A percentile compares a stretch with the other conserved stretches of the same genome.
Evolutionary conservation across 768 basidiomycete genomes (phyloP).

Genomic region (Hirschioporus abietinus): DNA sequence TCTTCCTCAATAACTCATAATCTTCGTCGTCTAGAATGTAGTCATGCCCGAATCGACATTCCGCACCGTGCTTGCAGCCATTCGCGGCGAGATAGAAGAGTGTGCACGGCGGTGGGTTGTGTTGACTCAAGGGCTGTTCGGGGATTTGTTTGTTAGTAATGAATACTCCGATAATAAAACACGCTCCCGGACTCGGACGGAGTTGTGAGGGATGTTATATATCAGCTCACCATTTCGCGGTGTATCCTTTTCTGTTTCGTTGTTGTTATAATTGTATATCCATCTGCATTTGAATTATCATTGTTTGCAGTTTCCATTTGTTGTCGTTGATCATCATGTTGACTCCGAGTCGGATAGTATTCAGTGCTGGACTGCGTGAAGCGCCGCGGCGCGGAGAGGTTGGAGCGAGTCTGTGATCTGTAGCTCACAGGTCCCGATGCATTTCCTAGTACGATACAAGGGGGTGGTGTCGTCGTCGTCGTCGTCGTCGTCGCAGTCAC

Average conservation of each 20-base stretch:
- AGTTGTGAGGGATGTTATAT: neutral
- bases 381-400: neutral
- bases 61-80: slow-evolving; percentile 48
- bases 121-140: slow-evolving; percentile 24
- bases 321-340: neutral
- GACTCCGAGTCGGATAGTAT: neutral
- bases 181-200: too few species aligned
- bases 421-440: neutral
- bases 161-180: too few species aligned
- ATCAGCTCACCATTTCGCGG: neutral
- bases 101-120: slow-evolving; percentile 63
- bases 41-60: slow-evolving; percentile 60
- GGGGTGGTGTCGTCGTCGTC: too few species aligned
- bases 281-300: neutral
- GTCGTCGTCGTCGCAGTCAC: neutral
- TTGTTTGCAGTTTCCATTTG: neutral
- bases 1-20: slow-evolving; percentile 45
- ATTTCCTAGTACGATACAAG: neutral
- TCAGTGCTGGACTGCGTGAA: neutral
- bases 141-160: neutral
- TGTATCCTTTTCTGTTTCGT: neutral
- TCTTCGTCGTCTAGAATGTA: slow-evolving; percentile 52
- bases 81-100: slow-evolving; percentile 52
- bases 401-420: neutral
- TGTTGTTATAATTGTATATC: neutral